Percentiles rank a stretch among this genome's conserved stretches.
phyloP scores from a whole-genome alignment of 108 stramenopile species.

The Nitzschia sp. region DNA sequence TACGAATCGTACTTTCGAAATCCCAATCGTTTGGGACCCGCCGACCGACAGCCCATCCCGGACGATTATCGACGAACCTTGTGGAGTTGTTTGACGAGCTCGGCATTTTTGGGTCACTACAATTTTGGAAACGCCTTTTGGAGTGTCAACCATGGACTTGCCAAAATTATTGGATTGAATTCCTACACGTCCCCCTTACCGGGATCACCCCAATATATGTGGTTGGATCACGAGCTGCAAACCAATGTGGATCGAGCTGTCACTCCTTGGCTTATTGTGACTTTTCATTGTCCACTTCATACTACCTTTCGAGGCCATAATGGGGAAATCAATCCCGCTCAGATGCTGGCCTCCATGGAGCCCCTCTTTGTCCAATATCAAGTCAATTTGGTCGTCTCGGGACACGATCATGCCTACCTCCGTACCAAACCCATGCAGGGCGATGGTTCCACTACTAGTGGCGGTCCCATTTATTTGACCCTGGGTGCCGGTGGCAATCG shows the following conservation, averaged over 20 bases:
- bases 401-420: conserved; percentile 93
- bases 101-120: conserved; percentile 54
- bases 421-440: conserved; percentile 58
- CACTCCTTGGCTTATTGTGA: conserved; percentile 85
- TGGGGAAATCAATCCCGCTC: conserved; percentile 55
- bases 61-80: conserved; percentile 34
- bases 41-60: conserved; percentile 28
- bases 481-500: conserved; percentile 92
- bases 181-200: conserved; percentile 58
- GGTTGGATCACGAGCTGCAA: conserved; percentile 43
- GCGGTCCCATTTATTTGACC: conserved; percentile 78
- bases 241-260: conserved; percentile 62
- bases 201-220: conserved; percentile 63
- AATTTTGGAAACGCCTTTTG: conserved; percentile 87
- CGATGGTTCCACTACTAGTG: conserved; percentile 29
- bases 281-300: conserved; percentile 83
- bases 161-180: conserved; percentile 75
- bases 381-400: conserved; percentile 88
- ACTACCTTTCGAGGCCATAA: conserved; percentile 75
- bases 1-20: conserved; percentile 80
- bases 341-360: conserved; percentile 64
- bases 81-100: conserved; percentile 35
- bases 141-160: conserved; percentile 68
- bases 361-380: conserved; percentile 64
- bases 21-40: conserved; percentile 55